These are phyloP conservation scores for Alternaria brassicicola DNA, from an alignment of 2,329 filamentous ascomycete genomes.

Conservation along the genomic window DNA sequence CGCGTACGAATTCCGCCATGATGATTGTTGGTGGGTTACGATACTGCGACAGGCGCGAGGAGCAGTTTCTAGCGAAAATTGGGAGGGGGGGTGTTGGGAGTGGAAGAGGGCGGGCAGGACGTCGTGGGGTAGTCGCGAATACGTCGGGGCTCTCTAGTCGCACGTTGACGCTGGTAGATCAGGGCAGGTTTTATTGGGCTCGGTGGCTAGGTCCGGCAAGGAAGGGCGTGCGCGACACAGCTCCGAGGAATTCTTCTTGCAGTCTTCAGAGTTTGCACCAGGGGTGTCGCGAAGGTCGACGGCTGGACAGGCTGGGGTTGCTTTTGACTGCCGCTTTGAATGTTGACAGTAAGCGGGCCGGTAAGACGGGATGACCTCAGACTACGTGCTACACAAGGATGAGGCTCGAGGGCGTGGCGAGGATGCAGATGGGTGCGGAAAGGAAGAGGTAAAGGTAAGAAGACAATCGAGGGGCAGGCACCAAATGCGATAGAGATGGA, in stretches of 20 bases:
- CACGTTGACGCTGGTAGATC: slow-evolving; percentile 37
- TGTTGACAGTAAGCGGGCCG: slow-evolving; percentile 19
- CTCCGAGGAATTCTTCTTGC: slow-evolving; percentile 3
- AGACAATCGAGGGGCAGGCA: slow-evolving; percentile 16
- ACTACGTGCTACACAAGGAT: slow-evolving; percentile 24
- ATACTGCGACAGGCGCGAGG: slow-evolving; percentile 32
- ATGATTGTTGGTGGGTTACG: slow-evolving; percentile 48
- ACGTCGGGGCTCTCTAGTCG: slow-evolving; percentile 25
- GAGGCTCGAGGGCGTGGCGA: slow-evolving; percentile 30
- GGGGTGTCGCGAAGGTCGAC: neutral
- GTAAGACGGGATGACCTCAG: slow-evolving; percentile 12
- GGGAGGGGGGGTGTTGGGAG: slow-evolving; percentile 8
- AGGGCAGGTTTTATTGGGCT: slow-evolving; percentile 17
- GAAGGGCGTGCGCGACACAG: slow-evolving; percentile 14
- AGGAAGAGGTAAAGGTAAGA: slow-evolving; percentile 18
- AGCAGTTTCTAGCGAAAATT: slow-evolving; percentile 9
- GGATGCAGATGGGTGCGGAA: slow-evolving; percentile 32
- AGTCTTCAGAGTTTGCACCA: slow-evolving; percentile 14
- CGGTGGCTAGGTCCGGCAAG: slow-evolving; percentile 27
- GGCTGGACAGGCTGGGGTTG: neutral
- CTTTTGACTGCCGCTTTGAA: slow-evolving; percentile 6
- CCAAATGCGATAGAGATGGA: slow-evolving; percentile 16
- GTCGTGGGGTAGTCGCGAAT: slow-evolving; percentile 20
- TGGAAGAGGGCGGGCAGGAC: slow-evolving; percentile 20
- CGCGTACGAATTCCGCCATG: slow-evolving; percentile 99